Base-by-base conservation (phyloP, 2,329 filamentous ascomycete species). In the Colletotrichum tabaci region DNA sequence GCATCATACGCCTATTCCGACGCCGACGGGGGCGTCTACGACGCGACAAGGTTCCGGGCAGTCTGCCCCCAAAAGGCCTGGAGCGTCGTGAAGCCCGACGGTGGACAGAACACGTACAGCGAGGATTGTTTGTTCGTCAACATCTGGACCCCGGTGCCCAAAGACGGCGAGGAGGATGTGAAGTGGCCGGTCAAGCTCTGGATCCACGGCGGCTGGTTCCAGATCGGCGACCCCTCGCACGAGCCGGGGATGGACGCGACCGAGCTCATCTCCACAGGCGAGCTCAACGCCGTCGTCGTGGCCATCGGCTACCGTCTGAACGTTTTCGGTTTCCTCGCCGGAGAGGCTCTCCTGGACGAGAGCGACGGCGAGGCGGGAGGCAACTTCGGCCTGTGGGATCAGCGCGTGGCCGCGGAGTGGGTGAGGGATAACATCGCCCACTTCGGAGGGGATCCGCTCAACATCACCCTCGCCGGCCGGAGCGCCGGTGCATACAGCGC, bases 81-180 rank as follows among this genome's bases (percentile, higher is more conserved):
- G 40, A 64, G 75, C 4, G 58, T 79, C 4, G 74, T 75, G 5
- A 75, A 79, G 13, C 76, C 77, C 2, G 74, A 77, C n/a, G 72
- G 73, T 2, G 77, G 74, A 10, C 71, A 74, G 2, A 75, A 78
- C 5, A 63, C 67, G 6, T 82, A 81, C 67, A 79, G 79, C 18
- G 86, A 88, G 70, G 86, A 88, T 75, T 88, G 86, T 58, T 77
- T 88, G 50, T 82, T 83, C 47, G 78, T 85, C 56, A 87, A 88
- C 66, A 81, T 87, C 69, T 88, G 84, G 84, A 82, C 82, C 0
- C 85, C 86, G 0, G 79, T 81, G 50, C 76, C 38, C 5, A 69
- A 70, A 42, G 23, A 60, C 74, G 76, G 42, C 77, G 74, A 73
- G 1, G 66, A 69, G 0, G 52, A 70, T 5, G 76, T 74, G 12